Percentiles rank a stretch among this genome's conserved stretches.
Evolutionary conservation across 2,329 filamentous ascomycete species (phyloP).

Genomic region (Arthrobotrys megalospora): DNA sequence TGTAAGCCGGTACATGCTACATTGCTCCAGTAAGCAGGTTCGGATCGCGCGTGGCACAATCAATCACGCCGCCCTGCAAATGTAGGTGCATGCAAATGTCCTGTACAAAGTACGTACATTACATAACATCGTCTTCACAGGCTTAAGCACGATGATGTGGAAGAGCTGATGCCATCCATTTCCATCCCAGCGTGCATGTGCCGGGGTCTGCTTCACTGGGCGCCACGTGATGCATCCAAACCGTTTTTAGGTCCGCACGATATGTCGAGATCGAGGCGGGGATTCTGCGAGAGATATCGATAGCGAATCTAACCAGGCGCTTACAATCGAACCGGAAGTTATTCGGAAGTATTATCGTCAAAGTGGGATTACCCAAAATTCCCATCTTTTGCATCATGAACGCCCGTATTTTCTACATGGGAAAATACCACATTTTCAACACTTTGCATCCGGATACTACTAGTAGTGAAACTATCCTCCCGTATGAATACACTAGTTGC

Average conservation of each 20-base stretch:
- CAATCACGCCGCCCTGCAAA: conserved; percentile 21
- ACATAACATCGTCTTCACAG: conserved; percentile 4
- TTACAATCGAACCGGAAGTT: neutral
- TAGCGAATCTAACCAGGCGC: neutral
- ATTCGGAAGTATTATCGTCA: neutral
- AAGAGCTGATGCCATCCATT: conserved; percentile 30
- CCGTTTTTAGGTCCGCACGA: neutral
- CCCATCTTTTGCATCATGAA: too few species aligned
- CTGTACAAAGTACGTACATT: neutral
- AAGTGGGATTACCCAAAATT: too few species aligned
- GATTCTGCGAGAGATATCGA: neutral
- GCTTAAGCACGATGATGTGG: conserved; percentile 32
- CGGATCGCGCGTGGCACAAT: conserved; percentile 23
- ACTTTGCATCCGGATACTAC: neutral
- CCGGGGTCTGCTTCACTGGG: conserved; percentile 7
- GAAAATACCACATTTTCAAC: conserved; percentile 14
- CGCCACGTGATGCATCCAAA: conserved; percentile 12
- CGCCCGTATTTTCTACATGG: neutral
- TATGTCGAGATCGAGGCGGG: neutral
- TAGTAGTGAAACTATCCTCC: neutral
- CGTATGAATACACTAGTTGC: too few species aligned
- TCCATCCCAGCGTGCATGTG: conserved; percentile 15
- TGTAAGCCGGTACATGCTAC: conserved; percentile 14
- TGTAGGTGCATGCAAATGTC: neutral
- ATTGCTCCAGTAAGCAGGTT: conserved; percentile 16